Evolutionary conservation across 2,329 filamentous ascomycete genomes (phyloP).

Genomic region (Thermomyces lanuginosus): DNA sequence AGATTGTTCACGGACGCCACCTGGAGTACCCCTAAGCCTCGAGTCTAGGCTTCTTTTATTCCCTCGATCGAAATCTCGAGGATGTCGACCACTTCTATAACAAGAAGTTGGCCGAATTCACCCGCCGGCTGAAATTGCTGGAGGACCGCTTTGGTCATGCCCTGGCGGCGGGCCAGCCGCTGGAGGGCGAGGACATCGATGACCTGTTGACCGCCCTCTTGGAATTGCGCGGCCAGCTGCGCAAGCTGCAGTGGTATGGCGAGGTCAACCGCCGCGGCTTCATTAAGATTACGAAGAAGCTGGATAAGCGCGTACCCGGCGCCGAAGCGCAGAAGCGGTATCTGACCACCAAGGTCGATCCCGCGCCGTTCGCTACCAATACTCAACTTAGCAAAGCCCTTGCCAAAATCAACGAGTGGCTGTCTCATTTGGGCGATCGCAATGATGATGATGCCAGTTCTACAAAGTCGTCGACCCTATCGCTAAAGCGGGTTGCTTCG

Average conservation of each 20-base stretch:
- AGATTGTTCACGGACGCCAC: slow-evolving; percentile 23
- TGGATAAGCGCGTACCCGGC: slow-evolving; percentile 80
- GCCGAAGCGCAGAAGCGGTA: slow-evolving; percentile 69
- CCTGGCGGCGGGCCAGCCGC: slow-evolving; percentile 49
- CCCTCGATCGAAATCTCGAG: slow-evolving; percentile 90
- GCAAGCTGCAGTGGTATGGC: slow-evolving; percentile 93
- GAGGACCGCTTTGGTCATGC: slow-evolving; percentile 73
- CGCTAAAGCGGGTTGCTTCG: slow-evolving; percentile 59
- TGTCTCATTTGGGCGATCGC: slow-evolving; percentile 63
- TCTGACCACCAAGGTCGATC: slow-evolving; percentile 77
- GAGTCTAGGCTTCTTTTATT: slow-evolving; percentile 78
- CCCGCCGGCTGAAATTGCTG: slow-evolving; percentile 67
- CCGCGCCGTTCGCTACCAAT: slow-evolving; percentile 72
- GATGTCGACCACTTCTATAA: slow-evolving; percentile 95
- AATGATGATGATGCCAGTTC: slow-evolving; percentile 67
- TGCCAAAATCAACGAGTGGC: slow-evolving; percentile 73
- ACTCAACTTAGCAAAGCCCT: slow-evolving; percentile 40
- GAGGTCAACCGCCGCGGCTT: slow-evolving; percentile 93
- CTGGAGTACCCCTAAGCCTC: slow-evolving; percentile 5
- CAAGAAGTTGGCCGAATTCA: slow-evolving; percentile 76
- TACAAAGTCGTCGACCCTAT: slow-evolving; percentile 47
- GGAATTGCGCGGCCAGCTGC: slow-evolving; percentile 69
- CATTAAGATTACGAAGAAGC: slow-evolving; percentile 96
- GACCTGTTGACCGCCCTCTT: slow-evolving; percentile 81
- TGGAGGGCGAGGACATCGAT: slow-evolving; percentile 79